These are phyloP conservation scores for Trametes punicea DNA, from an alignment of 768 basidiomycete species.

Conservation along the genomic window DNA sequence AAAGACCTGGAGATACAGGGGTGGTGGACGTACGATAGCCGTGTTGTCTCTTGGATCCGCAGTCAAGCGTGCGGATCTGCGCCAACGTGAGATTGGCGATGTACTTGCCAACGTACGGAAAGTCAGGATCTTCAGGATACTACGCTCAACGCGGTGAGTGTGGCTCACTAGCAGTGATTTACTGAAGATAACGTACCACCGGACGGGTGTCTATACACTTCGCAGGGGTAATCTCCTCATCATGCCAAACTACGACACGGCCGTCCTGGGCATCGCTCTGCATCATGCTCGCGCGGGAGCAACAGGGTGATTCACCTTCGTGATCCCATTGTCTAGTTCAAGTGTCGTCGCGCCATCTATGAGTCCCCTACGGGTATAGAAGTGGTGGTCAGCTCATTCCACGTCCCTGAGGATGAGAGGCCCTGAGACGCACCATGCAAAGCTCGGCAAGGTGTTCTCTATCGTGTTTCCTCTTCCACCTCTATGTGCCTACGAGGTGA, in stretches of 20 bases:
- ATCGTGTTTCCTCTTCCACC: constrained; percentile 73
- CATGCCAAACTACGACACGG: constrained; percentile 77
- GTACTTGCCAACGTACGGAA: constrained; percentile 74
- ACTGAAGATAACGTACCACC: constrained; percentile 39
- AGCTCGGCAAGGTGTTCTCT: constrained; percentile 70
- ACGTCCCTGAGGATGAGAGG: neutral
- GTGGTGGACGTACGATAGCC: constrained; percentile 48
- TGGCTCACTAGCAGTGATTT: neutral
- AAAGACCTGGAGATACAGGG: neutral
- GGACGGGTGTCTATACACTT: constrained; percentile 73
- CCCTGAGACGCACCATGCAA: constrained; percentile 58
- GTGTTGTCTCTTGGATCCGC: constrained; percentile 62
- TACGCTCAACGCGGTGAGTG: constrained; percentile 24
- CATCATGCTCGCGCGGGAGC: neutral
- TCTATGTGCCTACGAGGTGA: constrained; percentile 58
- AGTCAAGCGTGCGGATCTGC: constrained; percentile 78
- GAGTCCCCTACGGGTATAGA: constrained; percentile 50
- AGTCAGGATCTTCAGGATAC: constrained; percentile 56
- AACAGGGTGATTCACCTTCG: constrained; percentile 44
- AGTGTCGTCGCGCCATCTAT: constrained; percentile 74
- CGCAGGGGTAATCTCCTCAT: constrained; percentile 55
- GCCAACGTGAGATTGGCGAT: constrained; percentile 76
- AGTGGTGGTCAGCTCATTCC: neutral
- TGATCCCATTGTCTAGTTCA: constrained; percentile 77
- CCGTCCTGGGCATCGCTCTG: constrained; percentile 54